phyloP scores from a whole-genome alignment of 2,329 filamentous ascomycete genomes.

The Botryotinia globosa region DNA sequence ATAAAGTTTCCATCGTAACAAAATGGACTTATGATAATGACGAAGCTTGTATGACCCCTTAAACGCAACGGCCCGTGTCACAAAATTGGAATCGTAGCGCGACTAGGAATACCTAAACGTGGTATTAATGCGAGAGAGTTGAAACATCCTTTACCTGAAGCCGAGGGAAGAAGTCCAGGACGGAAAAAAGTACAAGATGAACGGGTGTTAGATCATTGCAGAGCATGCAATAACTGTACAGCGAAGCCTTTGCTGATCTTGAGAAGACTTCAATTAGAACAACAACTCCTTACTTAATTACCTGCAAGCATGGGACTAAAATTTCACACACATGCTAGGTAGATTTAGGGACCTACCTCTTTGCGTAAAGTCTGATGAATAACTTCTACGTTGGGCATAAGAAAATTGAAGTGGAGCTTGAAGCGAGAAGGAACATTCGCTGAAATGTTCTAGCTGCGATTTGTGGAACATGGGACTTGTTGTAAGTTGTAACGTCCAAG shows the following conservation, averaged over 20 bases:
- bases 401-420: not conserved
- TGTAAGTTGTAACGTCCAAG: constrained; percentile 14
- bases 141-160: constrained; percentile 11
- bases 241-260: constrained; percentile 3
- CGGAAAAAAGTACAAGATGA: not conserved
- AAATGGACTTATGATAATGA: constrained; percentile 8
- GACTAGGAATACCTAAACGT: constrained; percentile 9
- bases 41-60: constrained; percentile 18
- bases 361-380: constrained; percentile 13
- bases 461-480: constrained; percentile 7
- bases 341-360: constrained; percentile 6
- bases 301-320: constrained; percentile 1
- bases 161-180: not conserved
- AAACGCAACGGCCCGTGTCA: constrained; percentile 20
- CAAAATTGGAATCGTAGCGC: constrained; percentile 11
- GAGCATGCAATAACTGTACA: constrained; percentile 4
- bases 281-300: not conserved
- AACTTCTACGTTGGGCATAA: constrained; percentile 7
- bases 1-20: constrained; percentile 10
- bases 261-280: not conserved
- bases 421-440: constrained; percentile 12
- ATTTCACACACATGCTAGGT: constrained; percentile 2
- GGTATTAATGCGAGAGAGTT: constrained; percentile 9
- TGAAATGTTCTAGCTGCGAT: constrained; percentile 12
- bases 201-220: constrained; percentile 1